Evolutionary conservation across 177 flowering plant genomes (phyloP), one percentile per base, ranked within the genome.

Genomic region (Telopea speciosissima): DNA sequence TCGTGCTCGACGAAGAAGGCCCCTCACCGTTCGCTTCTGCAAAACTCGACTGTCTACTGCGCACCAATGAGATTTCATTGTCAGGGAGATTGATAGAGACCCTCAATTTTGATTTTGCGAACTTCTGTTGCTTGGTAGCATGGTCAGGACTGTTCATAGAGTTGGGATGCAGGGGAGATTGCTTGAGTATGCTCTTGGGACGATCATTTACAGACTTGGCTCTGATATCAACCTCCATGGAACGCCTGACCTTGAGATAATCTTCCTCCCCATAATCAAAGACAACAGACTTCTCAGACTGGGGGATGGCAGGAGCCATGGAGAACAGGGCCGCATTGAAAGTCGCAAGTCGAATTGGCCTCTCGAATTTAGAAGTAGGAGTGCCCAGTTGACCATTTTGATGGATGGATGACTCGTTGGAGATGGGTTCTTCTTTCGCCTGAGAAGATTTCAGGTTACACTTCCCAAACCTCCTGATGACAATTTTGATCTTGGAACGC

Each of bases 71-170:
- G 16, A 92, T 90, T 82, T 90, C 95, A 68, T 91, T 90, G 33
- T 88, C 95, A 0, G 95, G 95, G 8, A 91, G 89, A 79, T 88
- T 85, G 24, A 91, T 91, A 0, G 90, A 90, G n/a, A 91, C 95
- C 82, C 86, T 83, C 54, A 80, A 65, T 61, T 81, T 84, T 8
- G 89, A 77, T 69, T 76, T 84, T 1, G 72, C 66, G 31, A 70
- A 59, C 65, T 72, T 79, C 54, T 69, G 76, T 25, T 75, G 80
- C 73, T 67, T 63, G 0, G 78, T 60, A 24, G 69, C 64, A 13
- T 68, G 17, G 26, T 85, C 85, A 24, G 84, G 62, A 36, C 64
- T 64, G 54, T 6, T 78, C 42, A 63, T 61, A 23, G 69, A 71
- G 2, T 66, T 67, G 12, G 81, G 71, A 70, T 84, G 83, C 70